Base-by-base conservation (phyloP, 257 asterid genomes). In the Solanum bulbocastanum region DNA sequence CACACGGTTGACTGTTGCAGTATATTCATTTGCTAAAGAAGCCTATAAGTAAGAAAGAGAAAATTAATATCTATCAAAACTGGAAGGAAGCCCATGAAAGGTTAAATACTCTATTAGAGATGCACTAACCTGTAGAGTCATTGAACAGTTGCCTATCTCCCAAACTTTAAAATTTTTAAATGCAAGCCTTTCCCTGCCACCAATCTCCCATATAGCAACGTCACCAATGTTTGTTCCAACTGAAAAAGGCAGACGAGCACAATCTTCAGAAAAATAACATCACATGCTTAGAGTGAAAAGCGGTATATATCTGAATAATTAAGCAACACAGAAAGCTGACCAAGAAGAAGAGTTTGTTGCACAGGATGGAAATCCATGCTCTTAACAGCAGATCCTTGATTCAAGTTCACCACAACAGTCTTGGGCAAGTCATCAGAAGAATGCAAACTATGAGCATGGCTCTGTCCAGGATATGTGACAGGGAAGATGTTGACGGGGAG, bases 201-300 rank as follows among this genome's bases (percentile, higher is more conserved):
- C 88, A 71, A 93, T 92, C 88, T 95, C 96, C 98, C 96, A 94
- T 74, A 95, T 36, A 49, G 93, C 87, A 81, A 92, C 86, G 23
- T 94, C 96, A 25, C 98, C 96, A 23, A 85, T 89, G 85, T 89
- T 91, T 46, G 98, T 95, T 81, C 98, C 98, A 90, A 93, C 98
- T 94, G 84, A 82, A 92, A 49, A 87, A 86, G 49, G 25, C 32
- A 79, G 68, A 30, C 42, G 2, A 46, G 68, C 68, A 32, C 20
- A 30, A 81, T 46, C 66, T 81, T 81, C 85, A 81, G 85, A 79
- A 79, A 81, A 40, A 46, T 30, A 46, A 81, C 85, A 81, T 81
- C 85, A 81, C 11, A 46, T 49, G 85, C 40, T 81, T 42, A 46
- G 30, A 86, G 65, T 44, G 46, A 72, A 52, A 72, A 30, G 68